Evolutionary conservation across 2,329 filamentous ascomycete species (phyloP), one percentile per base, ranked within the genome.

Genomic region (Colletotrichum ledebouriae): DNA sequence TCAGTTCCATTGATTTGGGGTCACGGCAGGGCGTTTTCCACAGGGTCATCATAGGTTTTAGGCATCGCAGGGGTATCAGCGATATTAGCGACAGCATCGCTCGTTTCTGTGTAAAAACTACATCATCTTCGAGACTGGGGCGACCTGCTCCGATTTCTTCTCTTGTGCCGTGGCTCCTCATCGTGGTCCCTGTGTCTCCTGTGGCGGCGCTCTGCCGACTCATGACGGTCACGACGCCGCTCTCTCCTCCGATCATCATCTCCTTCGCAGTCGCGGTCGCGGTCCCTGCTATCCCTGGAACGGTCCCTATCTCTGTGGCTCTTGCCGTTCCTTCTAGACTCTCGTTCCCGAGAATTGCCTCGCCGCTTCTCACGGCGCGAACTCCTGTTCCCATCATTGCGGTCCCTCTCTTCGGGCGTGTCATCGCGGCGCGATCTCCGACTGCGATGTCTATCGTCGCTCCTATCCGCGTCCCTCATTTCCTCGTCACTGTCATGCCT

Each of bases 371-470:
- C 70, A 60, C 75, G 63, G 4, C 73, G 73, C 37, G 63, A 66
- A 22, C 71, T 65, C 25, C 69, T 56, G 9, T 77, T 75, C 20
- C 74, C 66, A 4, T 67, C 59, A 12, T 74, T 73, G 4, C 73
- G 72, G 25, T 75, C 75, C 33, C 56, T 70, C 9, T 75, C 74
- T 0, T 71, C 72, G 0, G 78, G 75, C 0, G 78, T 77, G 37
- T 79, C 77, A 39, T 84, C 81, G 17, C 80, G 76, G 55, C 75
- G 78, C 13, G 82, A 80, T 67, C 76, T 79, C 56, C 72, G 65
- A 20, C 71, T 68, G 46, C 70, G 71, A 3, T 73, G 73, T 1
- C 73, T 73, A 5, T 77, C 75, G 5, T 76, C 76, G 5, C 78
- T 75, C 1, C 73, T 75, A 13, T 76, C 77, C 10, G 67, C 69